Evolutionary conservation across 164 flowering plant genomes (phyloP).

Genomic region (Chimonanthus salicifolius): DNA sequence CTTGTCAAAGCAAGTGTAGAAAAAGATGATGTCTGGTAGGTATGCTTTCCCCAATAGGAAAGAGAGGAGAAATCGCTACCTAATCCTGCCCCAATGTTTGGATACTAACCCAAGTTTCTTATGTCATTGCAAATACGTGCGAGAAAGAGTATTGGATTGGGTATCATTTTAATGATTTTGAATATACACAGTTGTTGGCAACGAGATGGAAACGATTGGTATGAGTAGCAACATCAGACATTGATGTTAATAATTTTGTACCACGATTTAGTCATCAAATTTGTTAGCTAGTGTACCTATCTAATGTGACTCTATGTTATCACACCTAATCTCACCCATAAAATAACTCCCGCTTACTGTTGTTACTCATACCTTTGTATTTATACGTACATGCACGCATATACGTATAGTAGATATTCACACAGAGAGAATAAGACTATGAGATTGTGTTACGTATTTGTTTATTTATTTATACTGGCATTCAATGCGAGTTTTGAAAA

Average conservation of each 20-base stretch:
- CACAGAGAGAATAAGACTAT: too few relatives aligned
- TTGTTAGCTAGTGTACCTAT: neutral
- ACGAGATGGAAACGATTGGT: slow-evolving; percentile 4
- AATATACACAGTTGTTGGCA: neutral
- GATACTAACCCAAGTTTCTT: too few relatives aligned
- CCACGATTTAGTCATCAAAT: slow-evolving; percentile 1
- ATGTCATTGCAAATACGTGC: neutral
- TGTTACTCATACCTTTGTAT: neutral
- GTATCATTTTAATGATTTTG: neutral
- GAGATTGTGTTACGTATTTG: too few relatives aligned
- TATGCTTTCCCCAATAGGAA: slow-evolving; percentile 3
- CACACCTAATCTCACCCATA: slow-evolving; percentile 2
- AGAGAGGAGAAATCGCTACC: slow-evolving; percentile 5
- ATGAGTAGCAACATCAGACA: slow-evolving; percentile 3
- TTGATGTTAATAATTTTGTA: neutral
- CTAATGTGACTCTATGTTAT: neutral
- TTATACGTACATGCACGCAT: too few relatives aligned
- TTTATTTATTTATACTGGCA: too few relatives aligned
- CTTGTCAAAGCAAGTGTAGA: slow-evolving; percentile 8
- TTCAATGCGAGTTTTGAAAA: too few relatives aligned
- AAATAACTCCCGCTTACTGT: neutral
- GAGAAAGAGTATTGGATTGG: too few relatives aligned
- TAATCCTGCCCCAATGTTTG: neutral
- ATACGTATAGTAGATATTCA: too few relatives aligned
- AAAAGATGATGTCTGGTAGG: slow-evolving; percentile 13